Conservation (phyloP, 2,329 filamentous ascomycete genomes). For the Apiospora phragmitis region DNA sequence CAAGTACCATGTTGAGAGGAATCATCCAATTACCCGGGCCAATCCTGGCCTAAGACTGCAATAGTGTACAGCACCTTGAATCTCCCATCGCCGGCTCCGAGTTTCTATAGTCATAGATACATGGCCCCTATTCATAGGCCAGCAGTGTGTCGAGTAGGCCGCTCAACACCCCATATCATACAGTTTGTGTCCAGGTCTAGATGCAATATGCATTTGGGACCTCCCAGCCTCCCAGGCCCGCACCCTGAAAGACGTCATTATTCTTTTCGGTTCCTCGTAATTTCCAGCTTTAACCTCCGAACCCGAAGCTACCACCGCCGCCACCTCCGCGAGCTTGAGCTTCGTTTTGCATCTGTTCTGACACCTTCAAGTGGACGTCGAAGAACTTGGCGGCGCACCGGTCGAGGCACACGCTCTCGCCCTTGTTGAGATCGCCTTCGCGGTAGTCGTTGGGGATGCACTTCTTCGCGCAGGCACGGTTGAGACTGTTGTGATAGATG, state of each 20-base stretch:
- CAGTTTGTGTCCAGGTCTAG: not conserved
- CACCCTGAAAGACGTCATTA: not conserved
- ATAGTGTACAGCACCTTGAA: not conserved
- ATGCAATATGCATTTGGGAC: not conserved
- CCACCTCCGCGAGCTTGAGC: conserved; percentile 66
- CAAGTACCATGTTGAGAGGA: not conserved
- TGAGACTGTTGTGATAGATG: conserved; percentile 57
- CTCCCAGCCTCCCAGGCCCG: not conserved
- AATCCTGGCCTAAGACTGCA: not conserved
- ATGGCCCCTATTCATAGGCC: not conserved
- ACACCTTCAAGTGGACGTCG: conserved; percentile 96
- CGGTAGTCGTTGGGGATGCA: conserved; percentile 92
- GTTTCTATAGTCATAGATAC: conserved; percentile 1
- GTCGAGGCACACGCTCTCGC: conserved; percentile 97
- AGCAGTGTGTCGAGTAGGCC: not conserved
- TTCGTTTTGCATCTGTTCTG: conserved; percentile 92
- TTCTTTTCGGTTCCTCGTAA: not conserved
- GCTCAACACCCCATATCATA: not conserved
- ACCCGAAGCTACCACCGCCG: conserved; percentile 45
- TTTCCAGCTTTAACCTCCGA: conserved; percentile 36
- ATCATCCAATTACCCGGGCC: conserved; percentile 8
- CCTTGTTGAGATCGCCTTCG: conserved; percentile 97
- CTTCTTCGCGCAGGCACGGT: conserved; percentile 88
- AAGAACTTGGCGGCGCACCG: conserved; percentile 98
- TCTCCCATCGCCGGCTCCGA: not conserved